Base-by-base conservation (phyloP, 129 eudicot species). In the Saposhnikovia divaricata region DNA sequence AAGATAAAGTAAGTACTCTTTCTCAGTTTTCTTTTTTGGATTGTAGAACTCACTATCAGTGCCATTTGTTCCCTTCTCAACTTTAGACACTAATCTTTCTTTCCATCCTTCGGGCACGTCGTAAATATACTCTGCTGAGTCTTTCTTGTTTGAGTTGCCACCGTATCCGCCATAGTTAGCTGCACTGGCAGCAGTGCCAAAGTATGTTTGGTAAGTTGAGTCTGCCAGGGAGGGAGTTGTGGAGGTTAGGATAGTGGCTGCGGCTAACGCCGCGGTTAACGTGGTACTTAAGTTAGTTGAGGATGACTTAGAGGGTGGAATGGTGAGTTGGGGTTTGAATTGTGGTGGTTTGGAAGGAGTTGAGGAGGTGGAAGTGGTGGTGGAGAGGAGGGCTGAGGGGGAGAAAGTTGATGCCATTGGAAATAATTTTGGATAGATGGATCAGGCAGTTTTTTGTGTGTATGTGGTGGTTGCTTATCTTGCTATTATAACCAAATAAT, bases 81-180 rank as follows among this genome's bases (percentile, higher is more conserved):
- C 90, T 80, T 94, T 94, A 2, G 98, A 91, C 7, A 94, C 97
- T 27, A 87, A 82, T 3, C 90, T 77, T 79, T 94, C 98, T 85
- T 94, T 94, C 98, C 98, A 94, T 38, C 98, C 98, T 6, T 88
- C 86, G 3, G 98, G 98, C 51, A 94, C 93, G 77, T 94, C 98
- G 84, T 94, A 94, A 23, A 85, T 79, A 90, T 94, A 94, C 86
- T 94, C 98, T 1, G 98, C 98, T 3, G 98, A 87, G 77, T 90
- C 85, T 80, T 90, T 87, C 84, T 91, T 91, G 85, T 84, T 91
- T 19, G 98, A 88, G 83, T 94, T 94, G 28, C 98, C 98, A 19
- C 98, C 98, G 86, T 89, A 94, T 57, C 98, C 98, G 34, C 98
- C 98, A 82, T 94, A 94, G 83, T 90, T 94, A 75, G 98, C 93